Conservation (phyloP, 805 yeast species). For the Metschnikowia koreensis region DNA sequence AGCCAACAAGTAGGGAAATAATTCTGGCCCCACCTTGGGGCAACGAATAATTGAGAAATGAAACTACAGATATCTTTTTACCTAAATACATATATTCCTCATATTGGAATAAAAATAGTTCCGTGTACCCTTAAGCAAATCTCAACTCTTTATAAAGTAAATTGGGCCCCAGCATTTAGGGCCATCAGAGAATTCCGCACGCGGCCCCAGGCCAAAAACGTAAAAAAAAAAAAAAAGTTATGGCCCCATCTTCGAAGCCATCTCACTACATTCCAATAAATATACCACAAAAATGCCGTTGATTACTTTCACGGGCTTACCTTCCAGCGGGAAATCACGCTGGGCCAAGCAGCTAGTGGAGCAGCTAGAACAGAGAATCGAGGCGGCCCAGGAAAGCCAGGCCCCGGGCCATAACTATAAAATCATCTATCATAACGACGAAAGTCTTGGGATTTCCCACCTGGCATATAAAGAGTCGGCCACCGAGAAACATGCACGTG, state of each 20-base stretch:
- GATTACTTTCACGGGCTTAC: conserved; percentile 78
- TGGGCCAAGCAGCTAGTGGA: conserved; percentile 58
- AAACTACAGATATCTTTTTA: no score
- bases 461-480: conserved; percentile 66
- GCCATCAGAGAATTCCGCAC: neutral
- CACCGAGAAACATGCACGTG: conserved; percentile 78
- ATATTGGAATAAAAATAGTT: no score
- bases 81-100: no score
- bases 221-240: neutral
- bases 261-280: neutral
- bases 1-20: no score
- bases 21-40: no score
- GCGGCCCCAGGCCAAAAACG: neutral
- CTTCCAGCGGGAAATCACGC: conserved; percentile 79
- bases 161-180: no score
- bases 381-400: conserved; percentile 30
- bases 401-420: conserved; percentile 55
- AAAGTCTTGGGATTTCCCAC: conserved; percentile 68
- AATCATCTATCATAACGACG: conserved; percentile 75
- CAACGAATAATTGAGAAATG: no score
- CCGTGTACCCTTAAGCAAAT: no score
- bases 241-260: neutral
- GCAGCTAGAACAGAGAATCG: conserved; percentile 48
- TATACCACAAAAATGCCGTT: conserved; percentile 74
- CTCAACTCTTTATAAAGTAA: no score